phyloP scores from a whole-genome alignment of 2,329 filamentous ascomycete genomes.

The Penicillium digitatum region DNA sequence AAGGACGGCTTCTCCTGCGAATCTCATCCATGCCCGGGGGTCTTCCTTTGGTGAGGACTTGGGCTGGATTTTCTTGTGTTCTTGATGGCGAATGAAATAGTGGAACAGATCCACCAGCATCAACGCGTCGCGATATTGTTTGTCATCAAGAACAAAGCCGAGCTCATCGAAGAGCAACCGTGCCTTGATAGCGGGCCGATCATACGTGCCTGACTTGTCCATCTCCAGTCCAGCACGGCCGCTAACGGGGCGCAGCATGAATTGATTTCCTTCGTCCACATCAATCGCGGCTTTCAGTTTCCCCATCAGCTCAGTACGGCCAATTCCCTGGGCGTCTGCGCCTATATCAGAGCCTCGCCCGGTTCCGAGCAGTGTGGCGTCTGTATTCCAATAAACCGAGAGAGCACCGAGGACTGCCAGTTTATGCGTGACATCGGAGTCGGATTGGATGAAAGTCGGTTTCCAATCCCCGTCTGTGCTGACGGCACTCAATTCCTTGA shows the following conservation, averaged over 20 bases:
- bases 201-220: slow-evolving; percentile 80
- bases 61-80: slow-evolving; percentile 90
- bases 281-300: slow-evolving; percentile 77
- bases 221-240: slow-evolving; percentile 92
- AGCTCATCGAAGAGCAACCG: slow-evolving; percentile 94
- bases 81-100: slow-evolving; percentile 95
- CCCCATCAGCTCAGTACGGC: slow-evolving; percentile 70
- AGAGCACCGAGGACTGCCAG: slow-evolving; percentile 84
- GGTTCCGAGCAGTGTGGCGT: slow-evolving; percentile 75
- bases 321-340: slow-evolving; percentile 56
- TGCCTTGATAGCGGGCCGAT: slow-evolving; percentile 82
- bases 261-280: slow-evolving; percentile 76
- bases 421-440: slow-evolving; percentile 80
- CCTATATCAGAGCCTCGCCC: slow-evolving; percentile 66
- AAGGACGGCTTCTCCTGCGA: slow-evolving; percentile 83
- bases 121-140: slow-evolving; percentile 92
- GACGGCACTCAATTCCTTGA: slow-evolving; percentile 94
- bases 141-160: slow-evolving; percentile 92
- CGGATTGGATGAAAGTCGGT: slow-evolving; percentile 91
- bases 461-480: slow-evolving; percentile 95
- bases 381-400: slow-evolving; percentile 97
- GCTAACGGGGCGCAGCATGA: slow-evolving; percentile 91
- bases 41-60: slow-evolving; percentile 82
- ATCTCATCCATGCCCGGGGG: slow-evolving; percentile 84
- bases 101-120: slow-evolving; percentile 99